phyloP scores from a whole-genome alignment of 495 filamentous ascomycete species.

The Neurospora pannonica region DNA sequence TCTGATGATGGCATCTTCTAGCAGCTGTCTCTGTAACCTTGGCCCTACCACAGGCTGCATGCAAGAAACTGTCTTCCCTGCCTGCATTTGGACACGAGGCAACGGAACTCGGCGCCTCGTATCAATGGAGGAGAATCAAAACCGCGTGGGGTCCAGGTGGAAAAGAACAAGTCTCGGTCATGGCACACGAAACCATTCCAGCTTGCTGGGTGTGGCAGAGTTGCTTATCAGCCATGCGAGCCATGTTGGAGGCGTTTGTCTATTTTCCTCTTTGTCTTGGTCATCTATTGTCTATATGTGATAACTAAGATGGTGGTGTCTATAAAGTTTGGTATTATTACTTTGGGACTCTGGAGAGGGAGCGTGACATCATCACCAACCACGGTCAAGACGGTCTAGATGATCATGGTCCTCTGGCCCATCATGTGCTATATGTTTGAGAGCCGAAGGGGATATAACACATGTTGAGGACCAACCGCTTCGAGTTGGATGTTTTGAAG shows the following conservation, averaged over 20 bases:
- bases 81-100: not conserved
- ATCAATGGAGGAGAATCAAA: not conserved
- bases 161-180: not conserved
- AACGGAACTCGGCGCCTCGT: not conserved
- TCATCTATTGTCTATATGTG: not conserved
- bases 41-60: not conserved
- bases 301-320: not conserved
- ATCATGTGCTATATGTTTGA: not conserved
- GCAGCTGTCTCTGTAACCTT: not conserved
- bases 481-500: not conserved
- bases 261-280: not conserved
- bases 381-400: not conserved
- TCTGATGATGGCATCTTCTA: not conserved
- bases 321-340: not conserved
- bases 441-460: not conserved
- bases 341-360: not conserved
- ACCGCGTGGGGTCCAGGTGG: not conserved
- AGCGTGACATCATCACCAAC: not conserved
- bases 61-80: not conserved
- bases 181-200: not conserved
- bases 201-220: not conserved
- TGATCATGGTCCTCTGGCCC: not conserved
- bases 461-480: not conserved
- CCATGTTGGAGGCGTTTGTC: not conserved
- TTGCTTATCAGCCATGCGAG: not conserved